Evolutionary conservation across 2,329 filamentous ascomycete species (phyloP), one percentile per base, ranked within the genome.

Genomic region (Fonsecaea pugnacius): DNA sequence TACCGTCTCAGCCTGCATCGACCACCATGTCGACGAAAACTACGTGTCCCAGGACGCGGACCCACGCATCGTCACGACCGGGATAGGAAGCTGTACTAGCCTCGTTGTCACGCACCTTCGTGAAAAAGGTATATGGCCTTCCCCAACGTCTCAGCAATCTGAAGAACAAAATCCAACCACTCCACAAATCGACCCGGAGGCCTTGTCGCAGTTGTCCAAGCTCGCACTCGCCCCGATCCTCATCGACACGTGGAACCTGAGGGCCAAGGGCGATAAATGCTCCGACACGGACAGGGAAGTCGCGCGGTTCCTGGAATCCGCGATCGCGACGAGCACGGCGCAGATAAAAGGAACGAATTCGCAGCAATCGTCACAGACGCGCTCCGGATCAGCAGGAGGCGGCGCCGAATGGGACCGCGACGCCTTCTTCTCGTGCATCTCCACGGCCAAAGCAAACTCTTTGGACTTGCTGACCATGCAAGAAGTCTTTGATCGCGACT

Each of bases 11-110:
- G 85, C 83, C 4, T 83, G 83, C 52, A 84, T 89, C 60, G 86
- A 89, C 71, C 86, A 89, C 71, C 87, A 88, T 69, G 80, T 83
- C 3, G 85, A 89, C 60, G 86, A 89, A 70, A 66, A 76, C 14
- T 81, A 78, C 60, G 78, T 87, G 2, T 78, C 83, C 0, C 40
- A 72, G 10, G 72, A 78, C 2, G 73, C 73, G 2, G 77, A 83
- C 40, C 84, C 84, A 8, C 77, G 82, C 30, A 75, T 86, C 24
- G 82, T 89, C 40, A 76, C 80, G 52, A 83, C 82, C 24, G 78
- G 79, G 14, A 77, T 79, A 12, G 86, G 86, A 1, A 87, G 85
- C 66, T 89, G 86, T 72, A 81, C 80, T 8, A 87, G 84, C 33
- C 77, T 88, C 2, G 77, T 89, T 8, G 76, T 82, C 7, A 79